Base-by-base conservation (phyloP, 2,329 filamentous ascomycete species). In the Hypoxylon sp. region DNA sequence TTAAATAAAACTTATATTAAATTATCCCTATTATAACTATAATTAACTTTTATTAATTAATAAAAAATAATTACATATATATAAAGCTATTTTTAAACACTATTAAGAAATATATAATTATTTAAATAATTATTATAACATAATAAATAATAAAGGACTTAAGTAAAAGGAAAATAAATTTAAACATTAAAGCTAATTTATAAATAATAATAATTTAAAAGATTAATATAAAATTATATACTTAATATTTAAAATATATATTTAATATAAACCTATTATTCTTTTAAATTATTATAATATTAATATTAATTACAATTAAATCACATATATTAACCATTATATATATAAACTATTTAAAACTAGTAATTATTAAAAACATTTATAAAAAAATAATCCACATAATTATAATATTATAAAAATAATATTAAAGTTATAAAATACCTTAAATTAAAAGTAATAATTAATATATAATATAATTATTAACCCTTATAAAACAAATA, bases 1-100 rank as follows among this genome's bases (percentile, higher is more conserved):
- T 48, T 29, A n/a, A 5, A n/a, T 48, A 14, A 48, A 48, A 9
- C n/a, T 48, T n/a, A 48, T 48, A 29, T 48, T 29, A 14, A 48
- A 48, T 29, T 10, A 48, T 48, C 9, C n/a, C n/a, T 48, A 48
- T n/a, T 29, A 29, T n/a, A 6, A 26, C 31, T 48, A 48, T 48
- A 29, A 48, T 48, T 29, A 48, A 29, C 31, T 48, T n/a, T 48
- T 48, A 48, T 48, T 29, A 31, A 8, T 48, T 26, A 48, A 48
- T n/a, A n/a, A 14, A 2, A 37, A 37, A 14, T 14, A 14, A 14
- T 14, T 14, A 37, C 4, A 14, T 37, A 37, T 37, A 35, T 35
- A n/a, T n/a, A 13, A 35, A 35, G 2, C 2, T 11, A 35, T 10
- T 35, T 35, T 11, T 35, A 13, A 13, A 35, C 4, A 5, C 13